Base-by-base conservation (phyloP, 2,329 filamentous ascomycete species). In the Pseudogymnoascus sp. region DNA sequence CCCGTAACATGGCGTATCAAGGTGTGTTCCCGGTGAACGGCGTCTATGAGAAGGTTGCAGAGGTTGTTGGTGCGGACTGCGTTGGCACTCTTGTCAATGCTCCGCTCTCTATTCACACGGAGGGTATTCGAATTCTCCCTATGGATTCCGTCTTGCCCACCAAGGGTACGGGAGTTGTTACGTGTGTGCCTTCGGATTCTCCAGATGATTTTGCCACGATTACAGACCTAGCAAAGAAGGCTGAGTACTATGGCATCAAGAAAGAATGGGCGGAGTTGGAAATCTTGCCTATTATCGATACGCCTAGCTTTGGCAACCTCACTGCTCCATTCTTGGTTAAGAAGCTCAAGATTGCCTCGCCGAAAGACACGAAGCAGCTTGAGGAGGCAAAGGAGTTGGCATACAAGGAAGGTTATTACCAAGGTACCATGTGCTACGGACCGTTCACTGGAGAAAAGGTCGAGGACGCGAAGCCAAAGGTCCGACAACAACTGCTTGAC, bases 381-480 rank as follows among this genome's bases (percentile, higher is more conserved):
- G 90, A 90, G 54, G 90, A 97, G 76, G 95, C 95, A 54, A 99
- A 99, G 79, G 93, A 98, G 70, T 80, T 96, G 69, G 93, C 95
- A 0, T 99, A 99, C 83, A 96, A 95, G 78, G 93, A 97, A 74
- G 95, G 93, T 14, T 98, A 91, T 81, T 99, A 99, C 80, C 92
- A 96, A 79, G 95, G 95, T 69, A 89, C 84, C 65, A 90, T 99
- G 87, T 81, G 92, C 68, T 84, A 91, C 66, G 95, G 95, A 64
- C 90, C 96, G 31, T 96, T 90, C 78, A 90, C 88, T 75, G 95
- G 93, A 62, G 85, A 93, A 77, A 84, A 90, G 69, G 95, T 99
- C 6, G 89, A 95, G 74, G 84, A 85, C 63, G 93, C 90, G 36
- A 97, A 97, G 79, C 87, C 89, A 67, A 90, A 96, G 74, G 91